Evolutionary conservation across 2,329 filamentous ascomycete genomes (phyloP).

Genomic region (Curvularia hawaiiensis): DNA sequence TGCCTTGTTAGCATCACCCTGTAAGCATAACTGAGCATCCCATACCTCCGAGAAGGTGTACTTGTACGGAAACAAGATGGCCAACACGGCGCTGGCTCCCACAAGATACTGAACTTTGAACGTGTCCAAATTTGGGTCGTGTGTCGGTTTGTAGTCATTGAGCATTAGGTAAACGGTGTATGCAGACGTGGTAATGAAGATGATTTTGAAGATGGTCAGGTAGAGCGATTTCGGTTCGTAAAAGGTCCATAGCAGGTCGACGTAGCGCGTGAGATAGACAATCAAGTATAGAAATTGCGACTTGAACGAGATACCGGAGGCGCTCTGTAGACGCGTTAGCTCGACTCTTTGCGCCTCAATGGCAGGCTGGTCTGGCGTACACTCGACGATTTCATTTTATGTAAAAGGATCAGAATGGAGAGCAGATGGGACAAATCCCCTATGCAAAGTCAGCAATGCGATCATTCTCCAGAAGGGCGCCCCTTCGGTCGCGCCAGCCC

Average conservation of each 20-base stretch:
- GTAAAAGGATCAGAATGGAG: constrained; percentile 91
- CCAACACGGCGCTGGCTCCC: constrained; percentile 77
- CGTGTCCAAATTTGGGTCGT: constrained; percentile 95
- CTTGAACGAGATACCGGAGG: constrained; percentile 97
- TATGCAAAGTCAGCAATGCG: constrained; percentile 50
- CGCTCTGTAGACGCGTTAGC: constrained; percentile 68
- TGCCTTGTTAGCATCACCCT: constrained; percentile 16
- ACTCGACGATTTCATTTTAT: constrained; percentile 91
- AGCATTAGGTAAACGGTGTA: constrained; percentile 99
- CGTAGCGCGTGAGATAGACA: constrained; percentile 92
- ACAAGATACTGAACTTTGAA: constrained; percentile 97
- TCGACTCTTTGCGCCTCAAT: constrained; percentile 16
- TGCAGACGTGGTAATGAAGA: constrained; percentile 87
- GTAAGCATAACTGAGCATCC: not conserved
- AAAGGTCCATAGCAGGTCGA: constrained; percentile 84
- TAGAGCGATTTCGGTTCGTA: constrained; percentile 73
- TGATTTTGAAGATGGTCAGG: constrained; percentile 93
- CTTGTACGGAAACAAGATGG: constrained; percentile 81
- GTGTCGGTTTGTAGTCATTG: constrained; percentile 94
- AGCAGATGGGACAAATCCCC: constrained; percentile 94
- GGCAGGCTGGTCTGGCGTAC: constrained; percentile 58
- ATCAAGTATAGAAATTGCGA: constrained; percentile 94
- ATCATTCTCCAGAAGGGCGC: constrained; percentile 7
- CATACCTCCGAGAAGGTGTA: constrained; percentile 73
- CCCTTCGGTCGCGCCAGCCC: constrained; percentile 1